These are phyloP conservation scores for Ascomycota sp. DNA, from an alignment of 2,329 filamentous ascomycete species.

Conservation along the genomic window DNA sequence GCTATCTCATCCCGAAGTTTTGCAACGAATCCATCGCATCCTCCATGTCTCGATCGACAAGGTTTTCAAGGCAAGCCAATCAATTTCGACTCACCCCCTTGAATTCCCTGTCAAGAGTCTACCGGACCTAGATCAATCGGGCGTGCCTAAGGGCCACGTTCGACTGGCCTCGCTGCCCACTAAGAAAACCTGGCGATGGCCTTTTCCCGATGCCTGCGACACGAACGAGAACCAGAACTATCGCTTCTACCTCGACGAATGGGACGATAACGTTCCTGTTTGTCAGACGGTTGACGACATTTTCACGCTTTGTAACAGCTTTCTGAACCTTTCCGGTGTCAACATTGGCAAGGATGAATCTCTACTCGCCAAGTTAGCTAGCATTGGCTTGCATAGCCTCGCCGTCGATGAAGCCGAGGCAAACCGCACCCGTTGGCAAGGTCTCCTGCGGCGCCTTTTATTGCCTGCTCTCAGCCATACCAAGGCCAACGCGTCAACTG, in stretches of 20 bases:
- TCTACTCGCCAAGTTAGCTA: slow-evolving; percentile 63
- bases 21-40: slow-evolving; percentile 66
- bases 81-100: slow-evolving; percentile 10
- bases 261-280: slow-evolving; percentile 79
- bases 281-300: slow-evolving; percentile 84
- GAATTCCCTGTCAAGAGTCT: slow-evolving; percentile 24
- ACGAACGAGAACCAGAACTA: slow-evolving; percentile 61
- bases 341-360: slow-evolving; percentile 71
- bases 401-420: slow-evolving; percentile 44
- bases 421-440: slow-evolving; percentile 65
- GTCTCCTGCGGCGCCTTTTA: slow-evolving; percentile 65
- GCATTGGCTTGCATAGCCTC: slow-evolving; percentile 64
- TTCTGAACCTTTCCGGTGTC: slow-evolving; percentile 71
- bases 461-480: slow-evolving; percentile 76
- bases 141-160: slow-evolving; percentile 48
- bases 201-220: slow-evolving; percentile 59
- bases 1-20: slow-evolving; percentile 60
- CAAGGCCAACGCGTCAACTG: slow-evolving; percentile 62
- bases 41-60: slow-evolving; percentile 64
- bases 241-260: slow-evolving; percentile 93
- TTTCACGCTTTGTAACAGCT: slow-evolving; percentile 64
- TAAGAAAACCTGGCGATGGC: slow-evolving; percentile 63
- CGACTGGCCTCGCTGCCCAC: slow-evolving; percentile 36
- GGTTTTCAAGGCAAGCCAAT: slow-evolving; percentile 33
- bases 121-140: slow-evolving; percentile 38